Conservation (phyloP, 305 asterid species). For the Ajuga reptans region DNA sequence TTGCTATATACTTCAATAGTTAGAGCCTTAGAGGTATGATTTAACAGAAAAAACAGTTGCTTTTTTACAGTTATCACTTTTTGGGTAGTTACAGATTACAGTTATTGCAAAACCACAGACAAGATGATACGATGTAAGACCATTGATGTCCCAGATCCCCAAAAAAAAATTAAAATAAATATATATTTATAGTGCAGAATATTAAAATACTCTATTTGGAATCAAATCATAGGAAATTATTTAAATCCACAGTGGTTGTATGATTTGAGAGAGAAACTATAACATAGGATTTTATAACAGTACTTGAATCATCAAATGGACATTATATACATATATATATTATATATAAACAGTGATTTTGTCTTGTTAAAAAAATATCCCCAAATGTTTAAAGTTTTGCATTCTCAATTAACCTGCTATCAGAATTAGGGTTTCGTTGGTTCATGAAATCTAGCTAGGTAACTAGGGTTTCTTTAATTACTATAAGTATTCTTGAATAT, state of each 20-base stretch:
- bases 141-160: conserved; percentile 39
- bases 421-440: conserved; percentile 35
- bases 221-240: conserved; percentile 22
- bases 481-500: conserved; percentile 10
- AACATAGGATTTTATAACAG: background rate
- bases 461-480: conserved; percentile 32
- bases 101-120: conserved; percentile 15
- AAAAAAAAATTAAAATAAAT: conserved; percentile 6
- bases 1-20: too few species aligned
- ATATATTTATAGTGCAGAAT: conserved; percentile 12
- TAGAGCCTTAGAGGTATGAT: background rate
- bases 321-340: too few species aligned
- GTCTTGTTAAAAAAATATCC: background rate
- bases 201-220: background rate
- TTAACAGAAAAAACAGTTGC: background rate
- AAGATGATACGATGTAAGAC: conserved; percentile 26
- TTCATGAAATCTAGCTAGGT: conserved; percentile 37
- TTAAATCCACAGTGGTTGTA: conserved; percentile 28
- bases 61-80: background rate
- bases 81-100: background rate
- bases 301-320: background rate
- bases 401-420: background rate
- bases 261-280: conserved; percentile 40
- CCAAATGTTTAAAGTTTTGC: background rate
- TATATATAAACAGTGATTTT: background rate